These are phyloP conservation scores for Closterium sp. DNA, from an alignment of 139 green algal species.

Conservation along the genomic window DNA sequence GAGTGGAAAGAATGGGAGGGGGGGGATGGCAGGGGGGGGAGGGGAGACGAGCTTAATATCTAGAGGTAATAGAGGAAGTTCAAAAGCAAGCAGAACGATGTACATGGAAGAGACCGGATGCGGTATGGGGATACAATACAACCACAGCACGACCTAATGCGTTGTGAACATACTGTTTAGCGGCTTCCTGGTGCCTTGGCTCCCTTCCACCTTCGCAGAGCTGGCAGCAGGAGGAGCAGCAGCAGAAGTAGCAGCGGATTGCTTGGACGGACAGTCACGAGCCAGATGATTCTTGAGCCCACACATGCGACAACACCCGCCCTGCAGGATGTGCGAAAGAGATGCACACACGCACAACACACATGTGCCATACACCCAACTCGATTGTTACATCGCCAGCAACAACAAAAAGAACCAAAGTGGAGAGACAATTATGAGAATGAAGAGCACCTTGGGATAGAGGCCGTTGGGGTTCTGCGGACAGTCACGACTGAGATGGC, in stretches of 20 bases:
- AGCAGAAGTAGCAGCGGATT: not conserved
- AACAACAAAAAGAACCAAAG: not conserved
- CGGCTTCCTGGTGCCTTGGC: not conserved
- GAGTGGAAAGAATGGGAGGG: too few species aligned
- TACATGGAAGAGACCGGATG: not conserved
- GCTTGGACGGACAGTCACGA: constrained; percentile 13
- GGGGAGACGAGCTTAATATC: too few species aligned
- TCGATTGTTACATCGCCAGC: too few species aligned
- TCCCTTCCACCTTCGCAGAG: not conserved
- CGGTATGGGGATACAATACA: not conserved
- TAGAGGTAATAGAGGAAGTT: not conserved
- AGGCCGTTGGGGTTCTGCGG: constrained; percentile 35
- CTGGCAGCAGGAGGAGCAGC: not conserved
- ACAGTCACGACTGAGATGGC: constrained; percentile 32
- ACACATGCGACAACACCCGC: constrained; percentile 29
- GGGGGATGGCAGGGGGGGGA: too few species aligned
- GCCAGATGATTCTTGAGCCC: constrained; percentile 15
- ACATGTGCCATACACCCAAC: not conserved
- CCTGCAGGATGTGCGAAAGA: constrained; percentile 18
- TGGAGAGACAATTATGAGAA: not conserved
- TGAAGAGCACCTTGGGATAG: constrained; percentile 37
- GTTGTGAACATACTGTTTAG: not conserved
- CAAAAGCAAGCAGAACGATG: not conserved
- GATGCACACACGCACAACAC: too few species aligned
- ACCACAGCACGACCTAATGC: not conserved